phyloP scores from a whole-genome alignment of 345 rosid species.

The Mallotus nudiflorus region DNA sequence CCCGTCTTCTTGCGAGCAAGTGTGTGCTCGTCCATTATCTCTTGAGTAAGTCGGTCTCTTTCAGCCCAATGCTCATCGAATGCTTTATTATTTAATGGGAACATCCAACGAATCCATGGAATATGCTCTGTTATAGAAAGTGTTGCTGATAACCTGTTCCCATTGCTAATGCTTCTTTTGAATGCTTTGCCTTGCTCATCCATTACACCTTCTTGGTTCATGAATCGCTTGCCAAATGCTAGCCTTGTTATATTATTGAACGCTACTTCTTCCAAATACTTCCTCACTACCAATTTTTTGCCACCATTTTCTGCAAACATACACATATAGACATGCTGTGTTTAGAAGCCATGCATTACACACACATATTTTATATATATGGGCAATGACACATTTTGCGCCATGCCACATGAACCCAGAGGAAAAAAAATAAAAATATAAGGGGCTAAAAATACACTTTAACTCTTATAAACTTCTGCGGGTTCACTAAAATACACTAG shows the following conservation, averaged over 20 bases:
- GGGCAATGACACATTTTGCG: too few species aligned
- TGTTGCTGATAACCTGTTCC: constrained; percentile 74
- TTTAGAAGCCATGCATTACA: too few species aligned
- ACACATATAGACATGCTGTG: too few species aligned
- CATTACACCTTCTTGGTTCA: constrained; percentile 61
- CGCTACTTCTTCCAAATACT: constrained; percentile 78
- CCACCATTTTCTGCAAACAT: constrained; percentile 56
- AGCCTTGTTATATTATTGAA: constrained; percentile 94
- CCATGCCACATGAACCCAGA: too few species aligned
- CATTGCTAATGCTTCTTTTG: constrained; percentile 76
- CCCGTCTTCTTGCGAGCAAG: constrained; percentile 61
- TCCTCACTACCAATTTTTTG: constrained; percentile 55
- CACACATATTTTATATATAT: too few species aligned
- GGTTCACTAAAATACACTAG: too few species aligned
- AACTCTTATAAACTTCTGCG: too few species aligned
- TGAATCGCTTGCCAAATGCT: constrained; percentile 93
- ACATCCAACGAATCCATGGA: constrained; percentile 92
- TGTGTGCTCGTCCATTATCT: constrained; percentile 90
- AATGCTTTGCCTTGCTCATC: constrained; percentile 88
- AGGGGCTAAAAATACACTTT: too few species aligned
- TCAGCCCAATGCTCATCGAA: constrained; percentile 73
- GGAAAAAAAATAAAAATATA: too few species aligned
- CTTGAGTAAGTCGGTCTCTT: constrained; percentile 69
- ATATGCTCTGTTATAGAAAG: constrained; percentile 83
- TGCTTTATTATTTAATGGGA: constrained; percentile 72